These are phyloP conservation scores for Stemphylium lycopersici DNA, from an alignment of 2,329 filamentous ascomycete species.

Conservation along the genomic window DNA sequence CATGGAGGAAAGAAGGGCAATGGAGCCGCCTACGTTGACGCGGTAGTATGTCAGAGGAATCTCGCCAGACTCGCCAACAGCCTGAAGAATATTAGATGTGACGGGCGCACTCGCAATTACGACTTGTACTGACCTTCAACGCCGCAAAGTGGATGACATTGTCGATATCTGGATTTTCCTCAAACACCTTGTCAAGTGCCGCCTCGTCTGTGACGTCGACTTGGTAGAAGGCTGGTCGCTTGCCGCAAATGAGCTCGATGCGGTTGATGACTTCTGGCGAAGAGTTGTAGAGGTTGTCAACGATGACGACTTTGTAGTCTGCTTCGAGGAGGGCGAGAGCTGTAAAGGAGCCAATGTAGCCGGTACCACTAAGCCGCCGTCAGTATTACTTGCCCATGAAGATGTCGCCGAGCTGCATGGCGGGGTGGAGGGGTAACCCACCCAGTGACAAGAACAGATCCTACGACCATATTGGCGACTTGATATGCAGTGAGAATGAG, in stretches of 20 bases:
- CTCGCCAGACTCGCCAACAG: constrained; percentile 92
- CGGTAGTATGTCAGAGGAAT: constrained; percentile 97
- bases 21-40: constrained; percentile 92
- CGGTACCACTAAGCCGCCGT: constrained; percentile 74
- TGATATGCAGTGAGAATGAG: neutral
- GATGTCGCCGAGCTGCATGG: constrained; percentile 13
- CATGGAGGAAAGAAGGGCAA: constrained; percentile 87
- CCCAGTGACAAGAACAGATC: constrained; percentile 92
- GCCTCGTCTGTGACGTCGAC: constrained; percentile 86
- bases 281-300: constrained; percentile 97
- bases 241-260: constrained; percentile 91
- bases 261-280: constrained; percentile 89
- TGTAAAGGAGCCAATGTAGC: constrained; percentile 99
- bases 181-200: constrained; percentile 84
- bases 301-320: constrained; percentile 94
- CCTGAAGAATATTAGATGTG: constrained; percentile 59
- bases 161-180: constrained; percentile 89
- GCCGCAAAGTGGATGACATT: constrained; percentile 99
- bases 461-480: constrained; percentile 68
- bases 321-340: constrained; percentile 88
- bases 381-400: constrained; percentile 11
- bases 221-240: constrained; percentile 83
- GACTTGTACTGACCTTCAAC: constrained; percentile 72
- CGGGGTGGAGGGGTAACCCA: constrained; percentile 57
- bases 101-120: neutral